A percentile compares a stretch with the other conserved stretches of the same genome.
These are phyloP conservation scores for Halophytophthora polymorphica DNA, from an alignment of 352 stramenopile species.

Conservation along the genomic window DNA sequence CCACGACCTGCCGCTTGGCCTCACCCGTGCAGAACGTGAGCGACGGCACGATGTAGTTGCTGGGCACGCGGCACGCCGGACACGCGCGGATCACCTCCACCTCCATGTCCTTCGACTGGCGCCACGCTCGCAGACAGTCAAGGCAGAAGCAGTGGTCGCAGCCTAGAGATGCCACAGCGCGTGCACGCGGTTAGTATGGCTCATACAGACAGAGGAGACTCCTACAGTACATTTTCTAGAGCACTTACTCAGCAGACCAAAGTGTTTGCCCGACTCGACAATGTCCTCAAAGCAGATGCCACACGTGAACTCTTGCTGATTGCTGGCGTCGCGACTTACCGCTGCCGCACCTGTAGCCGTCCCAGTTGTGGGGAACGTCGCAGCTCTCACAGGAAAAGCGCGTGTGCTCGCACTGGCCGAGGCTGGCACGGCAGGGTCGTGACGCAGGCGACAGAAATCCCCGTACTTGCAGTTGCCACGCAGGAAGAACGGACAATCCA, in stretches of 20 bases:
- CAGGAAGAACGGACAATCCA: constrained; percentile 76
- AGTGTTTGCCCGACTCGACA: constrained; percentile 70
- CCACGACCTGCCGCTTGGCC: constrained; percentile 50
- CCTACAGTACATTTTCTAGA: neutral
- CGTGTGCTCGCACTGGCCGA: constrained; percentile 1
- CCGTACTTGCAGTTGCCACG: constrained; percentile 78
- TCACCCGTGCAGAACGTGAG: constrained; percentile 69
- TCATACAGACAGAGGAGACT: neutral
- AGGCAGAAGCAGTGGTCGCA: constrained; percentile 81
- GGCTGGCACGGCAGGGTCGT: constrained; percentile 24
- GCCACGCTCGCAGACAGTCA: constrained; percentile 69
- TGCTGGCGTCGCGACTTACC: constrained; percentile 4
- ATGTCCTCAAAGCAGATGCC: constrained; percentile 86
- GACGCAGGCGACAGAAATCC: constrained; percentile 57
- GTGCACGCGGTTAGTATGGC: neutral
- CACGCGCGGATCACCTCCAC: constrained; percentile 64
- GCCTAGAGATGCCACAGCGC: constrained; percentile 15
- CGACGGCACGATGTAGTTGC: constrained; percentile 79
- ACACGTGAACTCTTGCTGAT: constrained; percentile 58
- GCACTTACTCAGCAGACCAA: constrained; percentile 67
- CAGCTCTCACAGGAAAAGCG: neutral
- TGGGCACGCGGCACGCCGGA: constrained; percentile 58
- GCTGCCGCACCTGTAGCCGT: constrained; percentile 2
- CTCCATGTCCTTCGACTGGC: constrained; percentile 73
- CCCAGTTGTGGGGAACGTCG: neutral